Evolutionary conservation across 1,284 basidiomycete species (phyloP).

Genomic region (Sanghuangporus baumii): DNA sequence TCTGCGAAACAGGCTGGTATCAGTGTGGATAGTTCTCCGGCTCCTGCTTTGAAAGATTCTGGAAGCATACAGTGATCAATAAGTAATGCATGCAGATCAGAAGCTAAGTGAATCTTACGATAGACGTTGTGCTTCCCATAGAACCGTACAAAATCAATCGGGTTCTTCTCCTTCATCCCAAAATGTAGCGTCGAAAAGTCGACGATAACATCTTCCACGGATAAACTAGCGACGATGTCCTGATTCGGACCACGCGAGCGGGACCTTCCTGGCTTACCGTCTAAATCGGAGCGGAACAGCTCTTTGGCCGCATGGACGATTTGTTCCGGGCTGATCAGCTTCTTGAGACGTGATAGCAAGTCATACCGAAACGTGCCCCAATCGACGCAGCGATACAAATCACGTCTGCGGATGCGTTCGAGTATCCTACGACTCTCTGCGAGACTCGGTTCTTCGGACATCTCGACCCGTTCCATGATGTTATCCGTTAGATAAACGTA

Average conservation of each 20-base stretch:
- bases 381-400: conserved; percentile 67
- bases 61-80: background rate
- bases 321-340: conserved; percentile 43
- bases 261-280: conserved; percentile 19
- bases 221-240: conserved; percentile 33
- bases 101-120: conserved; percentile 32
- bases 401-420: conserved; percentile 49
- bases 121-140: conserved; percentile 64
- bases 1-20: conserved; percentile 62
- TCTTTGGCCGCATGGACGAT: conserved; percentile 49
- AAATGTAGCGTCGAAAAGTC: conserved; percentile 61
- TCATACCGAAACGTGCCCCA: conserved; percentile 55
- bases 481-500: conserved; percentile 64
- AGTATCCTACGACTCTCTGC: conserved; percentile 53
- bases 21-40: conserved; percentile 56
- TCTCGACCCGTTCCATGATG: conserved; percentile 55
- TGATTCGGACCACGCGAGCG: conserved; percentile 18
- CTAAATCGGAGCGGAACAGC: conserved; percentile 15
- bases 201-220: conserved; percentile 53
- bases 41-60: conserved; percentile 31
- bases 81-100: background rate
- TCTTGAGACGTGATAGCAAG: conserved; percentile 32
- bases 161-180: conserved; percentile 67
- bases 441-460: conserved; percentile 47
- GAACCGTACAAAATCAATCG: conserved; percentile 61